A percentile compares a stretch with the other conserved stretches of the same genome.
Evolutionary conservation across 805 yeast genomes (phyloP).

Genomic region (Metschnikowia arizonensis): DNA sequence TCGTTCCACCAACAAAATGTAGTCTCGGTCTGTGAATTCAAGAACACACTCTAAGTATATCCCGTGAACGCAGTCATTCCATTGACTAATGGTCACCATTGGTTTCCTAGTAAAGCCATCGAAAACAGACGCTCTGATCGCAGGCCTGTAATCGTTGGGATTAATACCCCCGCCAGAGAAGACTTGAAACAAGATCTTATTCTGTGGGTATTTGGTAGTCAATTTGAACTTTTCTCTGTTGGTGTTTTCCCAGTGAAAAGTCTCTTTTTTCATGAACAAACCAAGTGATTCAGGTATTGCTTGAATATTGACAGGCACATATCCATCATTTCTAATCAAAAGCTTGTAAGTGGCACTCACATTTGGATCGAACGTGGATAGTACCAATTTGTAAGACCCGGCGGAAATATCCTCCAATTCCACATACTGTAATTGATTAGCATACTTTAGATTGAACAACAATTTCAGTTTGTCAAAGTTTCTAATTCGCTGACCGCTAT

Average conservation of each 20-base stretch:
- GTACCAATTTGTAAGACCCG: constrained; percentile 42
- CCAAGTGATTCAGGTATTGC: constrained; percentile 31
- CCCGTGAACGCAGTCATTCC: constrained; percentile 45
- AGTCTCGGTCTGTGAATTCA: constrained; percentile 23
- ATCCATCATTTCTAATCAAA: constrained; percentile 23
- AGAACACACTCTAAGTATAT: constrained; percentile 33
- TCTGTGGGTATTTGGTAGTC: constrained; percentile 17
- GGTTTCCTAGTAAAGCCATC: constrained; percentile 25
- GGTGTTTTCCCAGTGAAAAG: constrained; percentile 37
- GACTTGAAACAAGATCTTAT: constrained; percentile 25
- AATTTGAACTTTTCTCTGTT: constrained; percentile 38
- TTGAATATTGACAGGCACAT: constrained; percentile 6
- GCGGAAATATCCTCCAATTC: constrained; percentile 22
- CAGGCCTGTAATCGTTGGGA: constrained; percentile 37
- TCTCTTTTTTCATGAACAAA: constrained; percentile 24
- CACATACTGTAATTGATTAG: constrained; percentile 31
- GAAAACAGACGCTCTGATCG: constrained; percentile 44
- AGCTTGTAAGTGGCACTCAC: constrained; percentile 29
- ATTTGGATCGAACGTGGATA: constrained; percentile 43
- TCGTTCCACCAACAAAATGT: constrained; percentile 45
- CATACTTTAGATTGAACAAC: constrained; percentile 30
- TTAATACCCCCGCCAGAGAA: constrained; percentile 17
- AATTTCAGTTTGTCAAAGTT: constrained; percentile 21
- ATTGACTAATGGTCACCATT: constrained; percentile 31
- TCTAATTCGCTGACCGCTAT: constrained; percentile 20